Conservation (phyloP, 257 asterid genomes). For the Parsonsia alboflavescens region DNA sequence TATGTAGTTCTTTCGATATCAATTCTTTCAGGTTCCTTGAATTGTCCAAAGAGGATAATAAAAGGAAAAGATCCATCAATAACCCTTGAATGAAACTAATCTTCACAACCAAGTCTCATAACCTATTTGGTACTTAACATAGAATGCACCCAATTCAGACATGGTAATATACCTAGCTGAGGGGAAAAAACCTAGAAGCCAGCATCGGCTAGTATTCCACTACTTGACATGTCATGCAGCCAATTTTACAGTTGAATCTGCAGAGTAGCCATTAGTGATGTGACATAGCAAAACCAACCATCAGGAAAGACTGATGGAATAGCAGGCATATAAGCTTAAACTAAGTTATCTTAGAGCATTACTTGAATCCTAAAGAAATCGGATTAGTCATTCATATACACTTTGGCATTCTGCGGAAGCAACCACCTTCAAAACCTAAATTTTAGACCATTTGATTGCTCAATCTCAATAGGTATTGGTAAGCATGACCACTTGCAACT, state of each 20-base stretch:
- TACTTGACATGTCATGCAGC: neutral
- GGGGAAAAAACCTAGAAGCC: neutral
- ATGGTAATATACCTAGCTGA: neutral
- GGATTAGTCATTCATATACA: neutral
- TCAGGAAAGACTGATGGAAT: neutral
- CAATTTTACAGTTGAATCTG: neutral
- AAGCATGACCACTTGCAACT: neutral
- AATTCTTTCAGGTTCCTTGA: neutral
- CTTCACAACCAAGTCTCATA: neutral
- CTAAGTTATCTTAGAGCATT: neutral
- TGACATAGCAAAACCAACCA: neutral
- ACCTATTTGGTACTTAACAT: neutral
- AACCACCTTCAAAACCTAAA: neutral
- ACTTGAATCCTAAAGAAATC: conserved; percentile 4
- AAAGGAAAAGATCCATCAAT: neutral
- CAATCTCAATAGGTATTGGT: neutral
- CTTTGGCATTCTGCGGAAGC: neutral
- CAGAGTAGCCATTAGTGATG: neutral
- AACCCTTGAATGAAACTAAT: neutral
- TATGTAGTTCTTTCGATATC: neutral
- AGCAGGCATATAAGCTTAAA: neutral
- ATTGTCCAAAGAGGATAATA: neutral
- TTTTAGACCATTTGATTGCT: too few species aligned
- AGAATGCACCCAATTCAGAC: neutral
- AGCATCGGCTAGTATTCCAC: neutral